Conservation (phyloP, 805 yeast species). For the Schwanniomyces sp. region DNA sequence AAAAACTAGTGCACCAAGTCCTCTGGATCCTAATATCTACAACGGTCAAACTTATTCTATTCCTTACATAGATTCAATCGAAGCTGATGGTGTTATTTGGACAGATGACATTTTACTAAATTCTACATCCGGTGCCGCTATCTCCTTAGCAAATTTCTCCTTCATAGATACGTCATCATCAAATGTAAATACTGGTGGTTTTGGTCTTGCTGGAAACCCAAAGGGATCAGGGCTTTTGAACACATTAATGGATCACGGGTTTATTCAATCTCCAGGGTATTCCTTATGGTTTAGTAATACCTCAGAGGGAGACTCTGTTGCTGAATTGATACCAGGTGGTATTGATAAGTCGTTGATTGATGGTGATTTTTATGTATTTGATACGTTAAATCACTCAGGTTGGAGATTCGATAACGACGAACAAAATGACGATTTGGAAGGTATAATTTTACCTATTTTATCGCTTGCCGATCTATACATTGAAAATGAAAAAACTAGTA, state of each 20-base stretch:
- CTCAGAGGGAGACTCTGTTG: conserved; percentile 13
- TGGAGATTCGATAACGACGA: conserved; percentile 41
- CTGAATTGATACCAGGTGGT: conserved; percentile 55
- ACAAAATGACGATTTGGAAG: conserved; percentile 8
- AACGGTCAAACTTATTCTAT: conserved; percentile 17
- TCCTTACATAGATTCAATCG: conserved; percentile 27
- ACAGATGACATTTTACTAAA: conserved; percentile 23
- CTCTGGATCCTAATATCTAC: conserved; percentile 8
- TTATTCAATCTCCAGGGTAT: conserved; percentile 31
- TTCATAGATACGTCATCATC: conserved; percentile 27
- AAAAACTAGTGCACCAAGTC: conserved; percentile 8
- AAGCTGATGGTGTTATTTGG: conserved; percentile 26
- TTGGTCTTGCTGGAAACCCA: conserved; percentile 34
- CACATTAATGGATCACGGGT: conserved; percentile 14
- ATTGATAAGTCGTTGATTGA: conserved; percentile 47
- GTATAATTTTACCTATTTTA: conserved; percentile 28
- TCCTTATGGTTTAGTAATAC: conserved; percentile 29
- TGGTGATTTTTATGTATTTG: conserved; percentile 50
- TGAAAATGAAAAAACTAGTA: conserved; percentile 36
- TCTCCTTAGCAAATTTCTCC: conserved; percentile 20
- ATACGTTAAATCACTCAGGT: conserved; percentile 39
- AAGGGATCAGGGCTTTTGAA: conserved; percentile 28
- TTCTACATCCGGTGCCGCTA: conserved; percentile 6
- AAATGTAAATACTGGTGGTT: conserved; percentile 26
- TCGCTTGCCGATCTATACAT: conserved; percentile 21